Base-by-base conservation (phyloP, 2,329 filamentous ascomycete genomes). In the Fusarium falciforme region DNA sequence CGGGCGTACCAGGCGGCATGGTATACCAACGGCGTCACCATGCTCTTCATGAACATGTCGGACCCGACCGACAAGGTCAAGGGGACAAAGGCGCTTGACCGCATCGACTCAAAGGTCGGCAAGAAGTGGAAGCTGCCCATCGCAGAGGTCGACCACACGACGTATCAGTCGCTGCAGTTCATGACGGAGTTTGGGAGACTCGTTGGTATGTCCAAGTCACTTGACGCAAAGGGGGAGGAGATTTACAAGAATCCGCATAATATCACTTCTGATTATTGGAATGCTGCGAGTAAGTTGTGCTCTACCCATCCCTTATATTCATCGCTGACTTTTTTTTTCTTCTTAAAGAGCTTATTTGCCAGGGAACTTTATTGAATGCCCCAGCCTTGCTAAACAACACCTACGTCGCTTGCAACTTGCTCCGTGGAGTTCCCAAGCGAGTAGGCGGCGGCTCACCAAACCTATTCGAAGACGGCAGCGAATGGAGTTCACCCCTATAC, bases 1-100 rank as follows among this genome's bases (percentile, higher is more conserved):
- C 77, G 86, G 16, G 86, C 86, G 0, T 86, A 85, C 65, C 82
- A 83, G 66, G 84, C 82, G 1, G 86, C 85, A 0, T 86, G 79
- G 81, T 68, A 85, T 7, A 82, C 81, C 42, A 87, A 87, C 71
- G 78, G 73, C 5, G 80, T 79, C 22, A 80, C 80, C 4, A 84
- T 84, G 82, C 40, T 82, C 2, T 83, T 80, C 40, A 68, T 84
- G 61, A 86, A 86, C 68, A 74, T 86, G 12, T 84, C 84, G 2
- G 76, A 80, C 12, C 42, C 55, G 12, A 66, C 47, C 0, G 60
- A 73, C n/a, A 62, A 68, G 22, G 31, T 27, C 22, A 59, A 47
- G 25, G 60, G 70, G n/a, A 60, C 57, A 10, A 60, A 68, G 54
- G 61, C 65, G 22, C 70, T 70, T 17, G 67, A 72, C 0, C 64